These are phyloP conservation scores for Diaporthe longicolla DNA, from an alignment of 2,329 filamentous ascomycete genomes.

Conservation along the genomic window DNA sequence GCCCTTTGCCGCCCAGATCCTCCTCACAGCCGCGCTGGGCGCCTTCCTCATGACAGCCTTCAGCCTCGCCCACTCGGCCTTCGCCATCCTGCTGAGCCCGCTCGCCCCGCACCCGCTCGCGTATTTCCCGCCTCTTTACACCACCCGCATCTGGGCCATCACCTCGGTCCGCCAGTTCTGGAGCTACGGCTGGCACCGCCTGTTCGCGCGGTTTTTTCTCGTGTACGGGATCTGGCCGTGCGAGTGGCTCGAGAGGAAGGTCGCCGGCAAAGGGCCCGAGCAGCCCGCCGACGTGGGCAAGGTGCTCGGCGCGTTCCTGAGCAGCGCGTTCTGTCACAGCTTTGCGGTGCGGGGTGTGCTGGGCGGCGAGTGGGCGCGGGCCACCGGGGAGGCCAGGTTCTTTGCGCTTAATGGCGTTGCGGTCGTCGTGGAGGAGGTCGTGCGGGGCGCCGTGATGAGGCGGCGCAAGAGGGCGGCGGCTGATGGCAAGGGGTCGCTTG, in stretches of 20 bases:
- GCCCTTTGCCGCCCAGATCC: constrained; percentile 51
- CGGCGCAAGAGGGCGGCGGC: constrained; percentile 41
- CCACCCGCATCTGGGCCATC: constrained; percentile 57
- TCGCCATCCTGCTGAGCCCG: constrained; percentile 56
- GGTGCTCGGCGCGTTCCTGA: constrained; percentile 58
- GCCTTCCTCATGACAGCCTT: constrained; percentile 60
- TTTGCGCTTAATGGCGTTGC: constrained; percentile 52
- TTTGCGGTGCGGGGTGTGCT: constrained; percentile 57
- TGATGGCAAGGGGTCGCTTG: constrained; percentile 2
- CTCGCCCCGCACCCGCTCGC: constrained; percentile 57
- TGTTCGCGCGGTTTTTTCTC: constrained; percentile 59
- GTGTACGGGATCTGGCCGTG: constrained; percentile 62
- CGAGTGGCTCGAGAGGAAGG: constrained; percentile 57
- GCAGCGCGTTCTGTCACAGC: constrained; percentile 57
- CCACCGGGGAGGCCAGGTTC: constrained; percentile 51
- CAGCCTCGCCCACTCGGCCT: constrained; percentile 56
- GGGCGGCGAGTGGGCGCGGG: constrained; percentile 52
- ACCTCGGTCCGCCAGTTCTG: constrained; percentile 56
- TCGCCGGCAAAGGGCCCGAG: constrained; percentile 52
- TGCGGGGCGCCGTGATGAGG: constrained; percentile 43
- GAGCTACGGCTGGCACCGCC: constrained; percentile 60
- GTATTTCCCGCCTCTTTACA: constrained; percentile 61
- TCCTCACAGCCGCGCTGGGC: constrained; percentile 56
- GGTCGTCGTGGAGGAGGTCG: constrained; percentile 50
- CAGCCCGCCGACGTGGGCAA: constrained; percentile 58